Evolutionary conservation across 176 grass and related monocot genomes (phyloP).

Genomic region (Otatea glauca): DNA sequence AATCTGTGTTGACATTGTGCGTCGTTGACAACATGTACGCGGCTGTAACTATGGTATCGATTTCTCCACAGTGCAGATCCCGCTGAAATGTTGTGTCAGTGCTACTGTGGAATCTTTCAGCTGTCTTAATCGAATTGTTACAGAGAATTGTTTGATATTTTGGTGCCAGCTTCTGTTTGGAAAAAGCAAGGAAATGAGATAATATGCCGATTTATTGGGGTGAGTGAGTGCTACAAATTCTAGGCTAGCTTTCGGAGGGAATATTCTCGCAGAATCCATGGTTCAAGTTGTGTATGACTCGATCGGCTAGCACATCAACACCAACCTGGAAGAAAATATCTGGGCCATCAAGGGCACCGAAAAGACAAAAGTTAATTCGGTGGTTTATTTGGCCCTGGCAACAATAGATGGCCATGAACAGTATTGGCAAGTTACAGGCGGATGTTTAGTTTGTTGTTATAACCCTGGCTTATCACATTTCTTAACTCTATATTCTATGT

Average conservation of each 20-base stretch:
- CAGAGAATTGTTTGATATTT: background rate
- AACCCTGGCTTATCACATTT: no score
- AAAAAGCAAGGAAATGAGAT: conserved; percentile 16
- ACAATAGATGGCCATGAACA: background rate
- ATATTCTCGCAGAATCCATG: conserved; percentile 45
- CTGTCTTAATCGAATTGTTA: conserved; percentile 26
- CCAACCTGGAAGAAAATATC: conserved; percentile 39
- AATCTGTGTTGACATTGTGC: background rate
- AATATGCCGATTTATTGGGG: conserved; percentile 19
- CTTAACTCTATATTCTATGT: no score
- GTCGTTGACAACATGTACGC: background rate
- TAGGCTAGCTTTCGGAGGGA: conserved; percentile 3
- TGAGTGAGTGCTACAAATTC: conserved; percentile 14
- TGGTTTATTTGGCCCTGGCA: background rate
- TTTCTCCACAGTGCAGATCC: background rate
- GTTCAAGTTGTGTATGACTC: background rate
- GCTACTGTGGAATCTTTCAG: background rate
- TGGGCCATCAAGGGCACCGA: background rate
- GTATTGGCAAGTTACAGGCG: background rate
- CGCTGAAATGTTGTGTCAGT: background rate
- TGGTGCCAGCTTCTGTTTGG: background rate
- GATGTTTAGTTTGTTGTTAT: no score
- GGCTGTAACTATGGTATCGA: background rate
- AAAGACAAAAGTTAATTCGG: background rate
- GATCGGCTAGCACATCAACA: background rate